Base-by-base conservation (phyloP, 2,329 filamentous ascomycete species). In the Polytolypa hystricis region DNA sequence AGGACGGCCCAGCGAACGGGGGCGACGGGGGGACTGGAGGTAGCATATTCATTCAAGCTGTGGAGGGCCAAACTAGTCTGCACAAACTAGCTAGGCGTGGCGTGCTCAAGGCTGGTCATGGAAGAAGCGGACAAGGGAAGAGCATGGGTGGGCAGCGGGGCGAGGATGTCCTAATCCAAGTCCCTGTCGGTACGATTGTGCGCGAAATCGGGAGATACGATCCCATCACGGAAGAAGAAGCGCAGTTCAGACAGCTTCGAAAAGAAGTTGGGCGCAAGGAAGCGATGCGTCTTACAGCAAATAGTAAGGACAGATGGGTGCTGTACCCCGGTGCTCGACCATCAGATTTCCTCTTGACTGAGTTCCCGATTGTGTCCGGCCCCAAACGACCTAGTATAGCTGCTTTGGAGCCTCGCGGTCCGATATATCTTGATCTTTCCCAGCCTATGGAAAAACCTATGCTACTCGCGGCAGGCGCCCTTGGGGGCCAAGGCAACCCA, bases 11-110 rank as follows among this genome's bases (percentile, higher is more conserved):
- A 8, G 77, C 91, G 7, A 96, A 98, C 58, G 91, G 91, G 33
- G 91, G 91, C 41, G 86, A 98, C 55, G 91, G 91, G 28, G 91
- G 91, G 4, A 81, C 77, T 38, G 91, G 91, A 43, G 91, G 91
- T 26, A 93, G 82, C 50, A 70, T 98, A 47, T 96, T 93, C 58
- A 93, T 98, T 40, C 89, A 96, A 61, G 87, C 91, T 5, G 77
- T 93, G 1, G 78, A 82, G 37, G 85, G 86, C 41, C 83, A 96
- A 60, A 96, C 86, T 0, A 94, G 85, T 36, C 64, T 98, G 42
- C 87, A 96, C 63, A 96, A 95, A 62, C 69, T 98, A 7, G 81
- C 84, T 1, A 72, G 89, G 27, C 70, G 80, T 47, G 77, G 84
- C 2, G 74, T 85, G 38, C 61, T 68, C 33, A 61, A 59, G 42